phyloP scores from a whole-genome alignment of 305 asterid genomes.

The Rubia tinctorum region DNA sequence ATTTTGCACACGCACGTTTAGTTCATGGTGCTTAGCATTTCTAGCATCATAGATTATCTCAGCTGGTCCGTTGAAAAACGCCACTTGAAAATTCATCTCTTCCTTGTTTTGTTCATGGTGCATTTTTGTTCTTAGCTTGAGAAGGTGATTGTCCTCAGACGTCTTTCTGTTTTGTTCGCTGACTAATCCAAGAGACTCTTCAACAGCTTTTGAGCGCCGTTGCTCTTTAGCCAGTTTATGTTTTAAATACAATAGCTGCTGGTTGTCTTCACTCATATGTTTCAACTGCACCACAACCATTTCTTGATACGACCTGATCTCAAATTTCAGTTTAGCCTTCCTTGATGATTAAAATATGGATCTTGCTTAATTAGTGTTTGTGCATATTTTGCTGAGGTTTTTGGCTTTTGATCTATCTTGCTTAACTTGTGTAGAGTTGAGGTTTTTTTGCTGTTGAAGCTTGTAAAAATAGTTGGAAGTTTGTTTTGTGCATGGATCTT shows the following conservation, averaged over 20 bases:
- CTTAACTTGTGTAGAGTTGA: too few species aligned
- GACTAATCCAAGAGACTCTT: slow-evolving; percentile 33
- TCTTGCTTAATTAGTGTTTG: background rate
- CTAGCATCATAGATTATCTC: too few species aligned
- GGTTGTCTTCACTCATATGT: slow-evolving; percentile 76
- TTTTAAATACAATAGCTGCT: slow-evolving; percentile 43
- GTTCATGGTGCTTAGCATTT: too few species aligned
- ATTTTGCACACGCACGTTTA: too few species aligned
- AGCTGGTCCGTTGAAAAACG: too few species aligned
- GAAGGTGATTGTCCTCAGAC: slow-evolving; percentile 32
- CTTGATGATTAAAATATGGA: slow-evolving; percentile 29
- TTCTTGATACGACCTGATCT: slow-evolving; percentile 52
- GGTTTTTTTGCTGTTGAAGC: background rate
- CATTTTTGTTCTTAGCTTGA: slow-evolving; percentile 38
- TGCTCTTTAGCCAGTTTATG: slow-evolving; percentile 49
- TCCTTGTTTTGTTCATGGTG: slow-evolving; percentile 54
- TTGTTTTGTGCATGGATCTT: too few species aligned
- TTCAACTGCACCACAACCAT: slow-evolving; percentile 54
- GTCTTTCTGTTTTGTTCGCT: slow-evolving; percentile 43
- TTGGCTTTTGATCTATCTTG: too few species aligned
- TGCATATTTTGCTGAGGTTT: too few species aligned
- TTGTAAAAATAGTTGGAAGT: background rate
- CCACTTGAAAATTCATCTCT: slow-evolving; percentile 35
- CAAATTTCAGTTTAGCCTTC: slow-evolving; percentile 58
- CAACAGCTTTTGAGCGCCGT: slow-evolving; percentile 47